Conservation (phyloP, 495 filamentous ascomycete species). For the Neurospora sp. region DNA sequence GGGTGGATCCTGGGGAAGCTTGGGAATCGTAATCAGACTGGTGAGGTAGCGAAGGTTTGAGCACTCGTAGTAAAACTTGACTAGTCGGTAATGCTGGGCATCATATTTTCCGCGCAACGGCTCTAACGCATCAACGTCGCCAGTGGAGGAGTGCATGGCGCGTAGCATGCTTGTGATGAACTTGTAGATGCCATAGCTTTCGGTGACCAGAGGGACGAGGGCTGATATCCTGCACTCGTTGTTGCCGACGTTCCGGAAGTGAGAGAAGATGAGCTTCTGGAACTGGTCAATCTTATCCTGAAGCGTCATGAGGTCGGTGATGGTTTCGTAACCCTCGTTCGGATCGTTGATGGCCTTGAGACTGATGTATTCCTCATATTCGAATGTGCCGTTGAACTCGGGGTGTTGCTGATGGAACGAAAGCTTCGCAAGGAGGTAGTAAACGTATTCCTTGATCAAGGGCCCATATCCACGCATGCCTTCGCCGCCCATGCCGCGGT, state of each 20-base stretch:
- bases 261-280: slow-evolving; percentile 95
- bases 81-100: slow-evolving; percentile 87
- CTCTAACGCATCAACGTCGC: slow-evolving; percentile 89
- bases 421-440: slow-evolving; percentile 85
- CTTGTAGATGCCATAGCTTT: slow-evolving; percentile 97
- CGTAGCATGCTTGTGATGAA: slow-evolving; percentile 91
- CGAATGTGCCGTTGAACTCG: slow-evolving; percentile 97
- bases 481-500: slow-evolving; percentile 72
- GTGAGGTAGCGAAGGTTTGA: slow-evolving; percentile 94
- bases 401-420: slow-evolving; percentile 91
- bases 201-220: slow-evolving; percentile 84
- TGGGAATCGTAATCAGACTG: slow-evolving; percentile 89
- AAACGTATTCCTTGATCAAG: slow-evolving; percentile 90
- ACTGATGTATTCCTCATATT: slow-evolving; percentile 98
- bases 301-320: slow-evolving; percentile 88
- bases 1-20: slow-evolving; percentile 88
- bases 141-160: slow-evolving; percentile 94
- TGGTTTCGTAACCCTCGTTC: slow-evolving; percentile 98
- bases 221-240: slow-evolving; percentile 96
- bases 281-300: slow-evolving; percentile 98
- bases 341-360: slow-evolving; percentile 97
- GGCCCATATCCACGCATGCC: slow-evolving; percentile 86
- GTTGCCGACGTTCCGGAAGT: slow-evolving; percentile 81
- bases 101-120: slow-evolving; percentile 82
- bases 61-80: slow-evolving; percentile 98